phyloP scores from a whole-genome alignment of 2,329 filamentous ascomycete species.

The Ophiostoma novo-ulmi region DNA sequence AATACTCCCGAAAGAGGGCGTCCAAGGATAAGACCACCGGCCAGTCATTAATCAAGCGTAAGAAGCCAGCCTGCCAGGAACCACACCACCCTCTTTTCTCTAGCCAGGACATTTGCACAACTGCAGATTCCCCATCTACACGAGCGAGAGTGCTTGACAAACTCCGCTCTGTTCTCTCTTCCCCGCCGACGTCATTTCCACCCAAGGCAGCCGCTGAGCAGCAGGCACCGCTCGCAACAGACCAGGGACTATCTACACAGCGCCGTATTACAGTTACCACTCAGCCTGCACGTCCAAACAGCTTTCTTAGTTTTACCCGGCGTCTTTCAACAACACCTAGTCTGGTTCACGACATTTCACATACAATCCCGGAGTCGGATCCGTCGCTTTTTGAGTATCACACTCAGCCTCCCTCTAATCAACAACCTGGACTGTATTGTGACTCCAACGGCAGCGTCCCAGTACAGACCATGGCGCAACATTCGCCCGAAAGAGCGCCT shows the following conservation, averaged over 20 bases:
- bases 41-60: neutral
- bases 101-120: neutral
- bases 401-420: neutral
- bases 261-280: constrained; percentile 17
- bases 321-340: constrained; percentile 21
- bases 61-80: neutral
- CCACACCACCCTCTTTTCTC: neutral
- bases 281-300: constrained; percentile 24
- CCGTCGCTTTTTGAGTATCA: neutral
- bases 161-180: constrained; percentile 32
- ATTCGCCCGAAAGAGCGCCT: neutral
- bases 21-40: neutral
- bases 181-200: neutral
- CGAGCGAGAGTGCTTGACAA: constrained; percentile 30
- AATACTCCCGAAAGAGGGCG: neutral
- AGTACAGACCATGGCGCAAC: neutral
- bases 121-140: neutral
- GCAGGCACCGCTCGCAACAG: constrained; percentile 2
- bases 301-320: constrained; percentile 31
- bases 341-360: neutral
- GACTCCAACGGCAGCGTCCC: neutral
- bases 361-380: neutral
- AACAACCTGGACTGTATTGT: too few relatives aligned
- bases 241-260: neutral
- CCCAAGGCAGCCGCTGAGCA: neutral